A percentile compares a stretch with the other conserved stretches of the same genome.
Conservation (phyloP, 2,329 filamentous ascomycete genomes). For the Blastomyces emzantsi region DNA sequence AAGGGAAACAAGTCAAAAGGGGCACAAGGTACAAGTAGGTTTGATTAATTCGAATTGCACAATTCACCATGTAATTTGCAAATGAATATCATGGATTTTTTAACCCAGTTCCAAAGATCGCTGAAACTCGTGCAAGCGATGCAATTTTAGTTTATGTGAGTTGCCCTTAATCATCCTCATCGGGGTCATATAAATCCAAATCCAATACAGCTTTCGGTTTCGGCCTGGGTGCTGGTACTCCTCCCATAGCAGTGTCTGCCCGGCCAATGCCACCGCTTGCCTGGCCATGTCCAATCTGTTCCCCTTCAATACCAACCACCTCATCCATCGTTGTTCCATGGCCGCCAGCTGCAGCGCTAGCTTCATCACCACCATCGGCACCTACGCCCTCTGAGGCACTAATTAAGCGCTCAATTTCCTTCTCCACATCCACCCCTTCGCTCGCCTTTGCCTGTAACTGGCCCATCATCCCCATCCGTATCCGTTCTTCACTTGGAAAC, state of each 20-base stretch:
- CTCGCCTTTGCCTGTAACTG: conserved; percentile 36
- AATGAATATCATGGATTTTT: background rate
- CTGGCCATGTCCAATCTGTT: conserved; percentile 18
- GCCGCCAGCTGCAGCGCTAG: conserved; percentile 20
- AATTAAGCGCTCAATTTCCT: conserved; percentile 36
- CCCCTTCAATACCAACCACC: conserved; percentile 17
- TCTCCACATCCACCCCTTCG: conserved; percentile 52
- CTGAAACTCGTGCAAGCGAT: too few relatives aligned
- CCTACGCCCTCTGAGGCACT: conserved; percentile 50
- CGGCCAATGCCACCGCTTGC: background rate
- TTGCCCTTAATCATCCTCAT: conserved; percentile 33
- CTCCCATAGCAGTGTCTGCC: conserved; percentile 12
- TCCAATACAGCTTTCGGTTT: conserved; percentile 35
- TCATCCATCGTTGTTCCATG: conserved; percentile 23
- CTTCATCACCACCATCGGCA: conserved; percentile 38
- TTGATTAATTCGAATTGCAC: background rate
- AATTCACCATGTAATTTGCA: background rate
- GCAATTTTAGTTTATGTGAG: background rate
- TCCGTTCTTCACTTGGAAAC: conserved; percentile 38
- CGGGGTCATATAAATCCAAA: conserved; percentile 38
- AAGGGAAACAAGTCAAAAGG: background rate
- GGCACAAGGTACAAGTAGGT: background rate
- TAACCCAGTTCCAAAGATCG: too few relatives aligned
- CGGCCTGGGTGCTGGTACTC: conserved; percentile 17
- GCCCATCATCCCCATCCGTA: conserved; percentile 39